These are phyloP conservation scores for Rutstroemia sp. DNA, from an alignment of 2,329 filamentous ascomycete genomes.

Conservation along the genomic window DNA sequence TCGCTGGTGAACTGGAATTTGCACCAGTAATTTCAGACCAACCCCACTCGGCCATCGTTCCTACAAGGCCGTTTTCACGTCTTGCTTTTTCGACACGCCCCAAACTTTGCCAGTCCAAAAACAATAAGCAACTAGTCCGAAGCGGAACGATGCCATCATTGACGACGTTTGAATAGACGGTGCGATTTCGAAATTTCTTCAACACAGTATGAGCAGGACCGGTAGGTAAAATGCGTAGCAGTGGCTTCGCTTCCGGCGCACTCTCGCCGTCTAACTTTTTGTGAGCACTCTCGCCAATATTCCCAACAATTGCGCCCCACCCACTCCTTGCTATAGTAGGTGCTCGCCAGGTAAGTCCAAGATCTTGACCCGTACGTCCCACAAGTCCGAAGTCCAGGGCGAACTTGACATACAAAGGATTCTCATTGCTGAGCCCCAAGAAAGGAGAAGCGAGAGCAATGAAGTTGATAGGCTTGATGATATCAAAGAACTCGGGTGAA, in stretches of 20 bases:
- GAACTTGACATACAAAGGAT: conserved; percentile 94
- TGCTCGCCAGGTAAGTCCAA: conserved; percentile 89
- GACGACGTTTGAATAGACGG: conserved; percentile 93
- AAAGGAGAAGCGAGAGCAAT: conserved; percentile 82
- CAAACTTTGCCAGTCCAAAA: conserved; percentile 92
- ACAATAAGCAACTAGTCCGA: conserved; percentile 90
- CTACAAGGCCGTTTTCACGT: conserved; percentile 83
- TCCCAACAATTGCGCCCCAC: conserved; percentile 81
- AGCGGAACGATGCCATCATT: conserved; percentile 96
- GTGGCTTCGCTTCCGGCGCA: conserved; percentile 78
- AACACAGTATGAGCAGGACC: conserved; percentile 84
- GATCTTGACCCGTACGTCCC: conserved; percentile 89
- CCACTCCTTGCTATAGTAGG: conserved; percentile 79
- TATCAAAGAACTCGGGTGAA: conserved; percentile 80
- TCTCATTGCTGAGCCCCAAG: conserved; percentile 90
- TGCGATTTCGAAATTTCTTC: conserved; percentile 82
- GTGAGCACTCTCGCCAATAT: conserved; percentile 63
- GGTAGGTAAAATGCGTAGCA: conserved; percentile 81
- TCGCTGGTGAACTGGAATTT: conserved; percentile 34
- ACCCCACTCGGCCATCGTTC: conserved; percentile 87
- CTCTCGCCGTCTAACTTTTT: conserved; percentile 49
- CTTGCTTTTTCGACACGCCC: conserved; percentile 91
- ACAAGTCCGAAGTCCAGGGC: conserved; percentile 93
- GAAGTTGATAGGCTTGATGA: conserved; percentile 85
- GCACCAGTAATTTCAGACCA: conserved; percentile 84